Conservation (phyloP, 2,329 filamentous ascomycete genomes). For the Harringtonia lauricola region DNA sequence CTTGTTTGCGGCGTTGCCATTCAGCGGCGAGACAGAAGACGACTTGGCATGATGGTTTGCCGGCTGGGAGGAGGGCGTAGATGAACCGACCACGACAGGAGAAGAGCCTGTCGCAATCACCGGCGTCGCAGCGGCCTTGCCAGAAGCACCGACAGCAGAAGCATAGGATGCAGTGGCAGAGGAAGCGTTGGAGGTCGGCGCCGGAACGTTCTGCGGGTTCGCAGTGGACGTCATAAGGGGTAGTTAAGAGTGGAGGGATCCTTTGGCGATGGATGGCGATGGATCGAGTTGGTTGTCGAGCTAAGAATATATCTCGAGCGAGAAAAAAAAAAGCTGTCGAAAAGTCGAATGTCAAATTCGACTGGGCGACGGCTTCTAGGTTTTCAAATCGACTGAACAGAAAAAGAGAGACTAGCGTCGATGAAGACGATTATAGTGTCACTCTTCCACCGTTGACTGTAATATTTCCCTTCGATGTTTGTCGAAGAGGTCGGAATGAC, state of each 20-base stretch:
- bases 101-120: constrained; percentile 48
- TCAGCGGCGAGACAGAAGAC: constrained; percentile 66
- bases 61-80: constrained; percentile 35
- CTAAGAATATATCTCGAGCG: background rate
- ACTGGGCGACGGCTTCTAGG: constrained; percentile 1
- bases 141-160: constrained; percentile 52
- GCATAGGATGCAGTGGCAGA: constrained; percentile 52
- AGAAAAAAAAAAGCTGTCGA: background rate
- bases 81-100: constrained; percentile 43
- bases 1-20: constrained; percentile 49
- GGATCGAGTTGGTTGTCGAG: background rate
- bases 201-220: constrained; percentile 42
- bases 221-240: constrained; percentile 51
- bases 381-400: background rate
- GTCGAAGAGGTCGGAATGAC: too few relatives aligned
- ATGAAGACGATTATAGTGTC: too few relatives aligned
- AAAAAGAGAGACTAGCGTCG: too few relatives aligned
- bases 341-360: constrained; percentile 4
- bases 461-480: too few relatives aligned
- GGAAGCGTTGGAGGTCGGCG: constrained; percentile 44
- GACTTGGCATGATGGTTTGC: constrained; percentile 53
- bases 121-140: constrained; percentile 51
- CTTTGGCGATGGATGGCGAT: background rate
- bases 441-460: too few relatives aligned
- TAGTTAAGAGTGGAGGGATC: constrained; percentile 1